Base-by-base conservation (phyloP, 2,329 filamentous ascomycete genomes). In the Trichoderma oligosporum region DNA sequence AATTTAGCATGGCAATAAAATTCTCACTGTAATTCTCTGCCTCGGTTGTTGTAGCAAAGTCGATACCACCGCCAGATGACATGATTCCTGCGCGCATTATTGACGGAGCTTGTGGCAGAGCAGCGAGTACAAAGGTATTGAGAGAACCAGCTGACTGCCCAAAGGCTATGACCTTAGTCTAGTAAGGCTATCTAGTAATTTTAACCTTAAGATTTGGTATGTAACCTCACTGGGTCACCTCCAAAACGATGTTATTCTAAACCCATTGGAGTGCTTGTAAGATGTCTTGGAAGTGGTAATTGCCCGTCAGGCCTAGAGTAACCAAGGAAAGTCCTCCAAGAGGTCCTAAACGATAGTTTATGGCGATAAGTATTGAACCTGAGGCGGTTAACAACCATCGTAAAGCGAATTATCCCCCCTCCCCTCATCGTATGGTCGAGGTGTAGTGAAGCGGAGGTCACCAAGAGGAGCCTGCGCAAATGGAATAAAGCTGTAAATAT, bases 151-250 rank as follows among this genome's bases (percentile, higher is more conserved):
- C 54, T 25, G 58, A 60, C 29, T 61, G 55, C 5, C 58, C 60
- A 16, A 61, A 65, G 3, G 61, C 57, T 9, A 74, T 75, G 24
- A 79, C 72, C 48, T 74, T 73, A 9, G 63, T 12, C 41, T 44
- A 27, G 22, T n/a, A n/a, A 16, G 6, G 2, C 7, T 22, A 42
- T n/a, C 12, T 5, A 27, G 5, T 20, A 42, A 12, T 12, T 22
- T 3, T 22, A 27, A 3, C 12, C 11, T 44, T 14, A 44, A 22
- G 5, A n/a, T 3, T 14, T 27, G 22, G 36, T 20, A 29, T 7
- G 25, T 14, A 39, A 20, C 14, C 35, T 31, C 20, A 39, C 60
- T 0, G 71, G 42, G 60, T 80, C 71, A 8, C 78, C 78, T 4
- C 71, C 72, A 58, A 78, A 62, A 6, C 59, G 33, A 63, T 60